phyloP scores from a whole-genome alignment of 331 rosid genomes.

The Malus hybrid region DNA sequence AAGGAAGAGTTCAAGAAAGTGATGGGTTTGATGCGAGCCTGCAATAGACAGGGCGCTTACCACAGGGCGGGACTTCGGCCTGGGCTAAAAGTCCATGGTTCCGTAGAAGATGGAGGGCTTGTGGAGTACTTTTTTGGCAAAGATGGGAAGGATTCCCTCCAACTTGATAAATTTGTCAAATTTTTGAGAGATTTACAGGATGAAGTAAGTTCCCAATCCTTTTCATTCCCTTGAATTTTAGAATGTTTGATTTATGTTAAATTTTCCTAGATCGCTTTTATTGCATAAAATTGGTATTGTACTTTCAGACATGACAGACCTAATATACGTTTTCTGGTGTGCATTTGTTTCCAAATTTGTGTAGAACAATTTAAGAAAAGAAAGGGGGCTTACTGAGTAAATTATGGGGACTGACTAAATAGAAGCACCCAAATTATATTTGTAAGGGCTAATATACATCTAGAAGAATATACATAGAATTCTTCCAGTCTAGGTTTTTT shows the following conservation, averaged over 20 bases:
- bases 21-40: conserved; percentile 86
- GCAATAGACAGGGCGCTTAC: conserved; percentile 64
- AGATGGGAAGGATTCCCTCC: conserved; percentile 58
- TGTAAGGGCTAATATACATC: background rate
- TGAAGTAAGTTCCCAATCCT: conserved; percentile 45
- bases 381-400: background rate
- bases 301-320: background rate
- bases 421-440: background rate
- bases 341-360: background rate
- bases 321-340: background rate
- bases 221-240: background rate
- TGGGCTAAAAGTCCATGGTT: conserved; percentile 49
- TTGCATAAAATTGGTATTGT: background rate
- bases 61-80: conserved; percentile 60
- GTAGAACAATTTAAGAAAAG: background rate
- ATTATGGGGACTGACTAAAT: background rate
- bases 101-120: conserved; percentile 84
- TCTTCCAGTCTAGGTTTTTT: background rate
- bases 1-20: conserved; percentile 92
- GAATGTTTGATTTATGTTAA: background rate
- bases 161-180: conserved; percentile 50
- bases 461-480: background rate
- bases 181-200: conserved; percentile 59
- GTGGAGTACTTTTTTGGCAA: conserved; percentile 75
- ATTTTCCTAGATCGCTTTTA: background rate